Conservation (phyloP, 2,329 filamentous ascomycete genomes). For the Epicoccum sorghinum region DNA sequence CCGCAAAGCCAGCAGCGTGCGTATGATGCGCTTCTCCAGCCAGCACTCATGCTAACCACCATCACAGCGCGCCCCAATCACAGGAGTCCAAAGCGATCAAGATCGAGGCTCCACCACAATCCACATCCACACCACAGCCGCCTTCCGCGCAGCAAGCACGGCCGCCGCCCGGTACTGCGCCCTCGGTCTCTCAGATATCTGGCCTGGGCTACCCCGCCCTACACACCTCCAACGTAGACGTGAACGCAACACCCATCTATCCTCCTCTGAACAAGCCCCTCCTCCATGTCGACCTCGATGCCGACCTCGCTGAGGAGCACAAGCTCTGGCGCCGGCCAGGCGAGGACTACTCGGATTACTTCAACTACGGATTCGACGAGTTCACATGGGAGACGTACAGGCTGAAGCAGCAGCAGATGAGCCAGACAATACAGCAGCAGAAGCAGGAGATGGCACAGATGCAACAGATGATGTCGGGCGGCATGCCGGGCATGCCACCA, state of each 20-base stretch:
- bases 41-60: conserved; percentile 23
- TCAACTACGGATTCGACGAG: conserved; percentile 99
- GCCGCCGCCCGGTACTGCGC: conserved; percentile 26
- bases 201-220: conserved; percentile 63
- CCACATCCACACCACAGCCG: conserved; percentile 30
- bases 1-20: conserved; percentile 46
- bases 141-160: conserved; percentile 14
- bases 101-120: conserved; percentile 42
- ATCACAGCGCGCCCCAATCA: conserved; percentile 27
- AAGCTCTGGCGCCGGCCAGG: conserved; percentile 96
- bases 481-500: conserved; percentile 35
- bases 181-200: conserved; percentile 31
- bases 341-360: conserved; percentile 94
- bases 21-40: conserved; percentile 5
- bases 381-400: conserved; percentile 98
- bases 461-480: conserved; percentile 61
- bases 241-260: conserved; percentile 82
- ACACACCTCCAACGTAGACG: conserved; percentile 80
- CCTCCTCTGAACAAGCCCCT: conserved; percentile 78
- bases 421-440: conserved; percentile 78
- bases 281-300: conserved; percentile 58
- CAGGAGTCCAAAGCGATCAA: conserved; percentile 47
- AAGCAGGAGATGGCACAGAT: conserved; percentile 71
- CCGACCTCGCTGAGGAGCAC: conserved; percentile 68
- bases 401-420: conserved; percentile 80